phyloP scores from a whole-genome alignment of 2,329 filamentous ascomycete genomes.

The Aspergillus brunneoviolaceus region DNA sequence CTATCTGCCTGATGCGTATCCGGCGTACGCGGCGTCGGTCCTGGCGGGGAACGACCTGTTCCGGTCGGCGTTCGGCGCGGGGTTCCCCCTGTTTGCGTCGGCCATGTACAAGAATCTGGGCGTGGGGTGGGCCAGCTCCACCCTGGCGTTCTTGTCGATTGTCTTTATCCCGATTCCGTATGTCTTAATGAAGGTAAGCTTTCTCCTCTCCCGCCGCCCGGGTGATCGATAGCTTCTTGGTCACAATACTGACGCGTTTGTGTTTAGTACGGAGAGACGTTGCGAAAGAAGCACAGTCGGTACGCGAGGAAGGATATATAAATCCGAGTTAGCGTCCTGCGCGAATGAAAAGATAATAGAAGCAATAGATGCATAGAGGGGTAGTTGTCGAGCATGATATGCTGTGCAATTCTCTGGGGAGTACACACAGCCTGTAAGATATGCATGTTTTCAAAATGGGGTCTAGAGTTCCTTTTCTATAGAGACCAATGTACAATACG shows the following conservation, averaged over 20 bases:
- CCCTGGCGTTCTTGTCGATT: background rate
- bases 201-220: background rate
- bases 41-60: constrained; percentile 71
- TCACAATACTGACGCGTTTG: background rate
- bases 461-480: no score
- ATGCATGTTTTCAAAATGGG: no score
- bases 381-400: no score
- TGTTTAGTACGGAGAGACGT: background rate
- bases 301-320: constrained; percentile 6
- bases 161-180: constrained; percentile 3
- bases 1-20: constrained; percentile 71
- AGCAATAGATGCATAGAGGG: no score
- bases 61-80: constrained; percentile 55
- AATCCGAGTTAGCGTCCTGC: background rate
- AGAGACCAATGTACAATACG: no score
- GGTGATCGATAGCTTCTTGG: background rate
- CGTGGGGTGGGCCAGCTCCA: constrained; percentile 5
- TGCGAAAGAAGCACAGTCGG: constrained; percentile 2
- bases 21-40: constrained; percentile 66
- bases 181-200: constrained; percentile 3
- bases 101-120: constrained; percentile 31
- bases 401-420: no score
- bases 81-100: constrained; percentile 24
- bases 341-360: background rate
- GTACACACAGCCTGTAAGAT: no score